These are phyloP conservation scores for Gnomoniopsis sp. DNA, from an alignment of 2,329 filamentous ascomycete species.

Conservation along the genomic window DNA sequence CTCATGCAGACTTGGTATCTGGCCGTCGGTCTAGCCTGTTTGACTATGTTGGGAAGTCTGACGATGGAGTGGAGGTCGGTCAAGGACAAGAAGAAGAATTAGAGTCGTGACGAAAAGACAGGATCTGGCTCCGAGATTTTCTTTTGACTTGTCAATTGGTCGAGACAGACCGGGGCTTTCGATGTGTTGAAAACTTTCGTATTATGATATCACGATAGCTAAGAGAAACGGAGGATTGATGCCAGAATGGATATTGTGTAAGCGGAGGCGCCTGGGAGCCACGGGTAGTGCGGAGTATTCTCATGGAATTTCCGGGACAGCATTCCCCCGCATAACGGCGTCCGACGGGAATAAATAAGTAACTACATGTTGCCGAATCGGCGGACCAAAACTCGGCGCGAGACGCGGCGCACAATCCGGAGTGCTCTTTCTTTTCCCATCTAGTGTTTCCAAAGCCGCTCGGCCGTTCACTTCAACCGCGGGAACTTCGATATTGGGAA, in stretches of 20 bases:
- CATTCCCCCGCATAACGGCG: neutral
- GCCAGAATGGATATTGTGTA: neutral
- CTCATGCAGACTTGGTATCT: conserved; percentile 18
- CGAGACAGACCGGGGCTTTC: neutral
- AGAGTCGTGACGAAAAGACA: neutral
- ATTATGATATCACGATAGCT: neutral
- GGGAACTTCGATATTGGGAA: too few relatives aligned
- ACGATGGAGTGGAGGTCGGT: conserved; percentile 15
- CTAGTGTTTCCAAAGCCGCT: neutral
- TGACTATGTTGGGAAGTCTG: conserved; percentile 12
- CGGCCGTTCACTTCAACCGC: neutral
- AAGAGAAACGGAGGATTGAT: neutral
- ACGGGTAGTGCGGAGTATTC: neutral
- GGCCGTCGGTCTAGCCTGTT: conserved; percentile 8
- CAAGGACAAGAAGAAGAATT: conserved; percentile 14
- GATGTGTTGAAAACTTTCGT: neutral
- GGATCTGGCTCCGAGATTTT: too few relatives aligned
- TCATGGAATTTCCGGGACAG: neutral
- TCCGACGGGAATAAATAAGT: neutral
- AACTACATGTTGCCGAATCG: neutral
- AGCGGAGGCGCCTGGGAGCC: neutral
- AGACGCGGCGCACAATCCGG: neutral
- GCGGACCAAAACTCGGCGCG: neutral
- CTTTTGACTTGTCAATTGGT: neutral
- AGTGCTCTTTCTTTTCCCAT: neutral